Conservation (phyloP, 2,329 filamentous ascomycete species). For the Fusarium goolgardi region DNA sequence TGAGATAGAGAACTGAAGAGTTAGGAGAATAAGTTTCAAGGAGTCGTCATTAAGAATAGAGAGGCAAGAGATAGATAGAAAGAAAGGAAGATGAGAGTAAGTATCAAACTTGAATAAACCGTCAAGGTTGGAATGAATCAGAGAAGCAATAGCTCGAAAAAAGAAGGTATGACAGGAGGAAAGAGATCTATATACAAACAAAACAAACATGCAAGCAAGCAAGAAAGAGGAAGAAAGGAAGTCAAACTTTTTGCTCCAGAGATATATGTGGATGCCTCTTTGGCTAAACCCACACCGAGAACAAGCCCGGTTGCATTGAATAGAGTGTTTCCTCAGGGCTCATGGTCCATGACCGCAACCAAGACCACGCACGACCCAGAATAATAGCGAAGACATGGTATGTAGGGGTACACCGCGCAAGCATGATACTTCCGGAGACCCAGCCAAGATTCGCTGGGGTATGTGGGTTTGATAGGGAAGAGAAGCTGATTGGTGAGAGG, state of each 20-base stretch:
- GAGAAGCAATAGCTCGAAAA: conserved; percentile 24
- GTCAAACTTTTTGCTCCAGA: conserved; percentile 20
- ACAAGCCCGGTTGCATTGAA: conserved; percentile 28
- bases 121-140: conserved; percentile 27
- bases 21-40: conserved; percentile 11
- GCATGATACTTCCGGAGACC: conserved; percentile 28
- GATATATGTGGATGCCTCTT: conserved; percentile 34
- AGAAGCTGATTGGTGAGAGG: conserved; percentile 38
- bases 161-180: conserved; percentile 4
- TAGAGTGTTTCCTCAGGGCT: conserved; percentile 34
- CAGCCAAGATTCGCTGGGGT: conserved; percentile 36
- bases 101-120: conserved; percentile 23
- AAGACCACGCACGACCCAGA: conserved; percentile 29
- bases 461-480: conserved; percentile 22
- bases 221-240: background rate
- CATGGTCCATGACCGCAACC: conserved; percentile 25
- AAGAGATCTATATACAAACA: conserved; percentile 39
- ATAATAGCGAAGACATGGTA: conserved; percentile 18
- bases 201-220: background rate
- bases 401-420: conserved; percentile 33
- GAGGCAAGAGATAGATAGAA: background rate
- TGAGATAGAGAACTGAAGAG: background rate
- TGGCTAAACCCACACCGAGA: conserved; percentile 36
- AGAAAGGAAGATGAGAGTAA: background rate
- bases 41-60: conserved; percentile 14